phyloP scores from a whole-genome alignment of 177 flowering plant species.

The Tripterygium wilfordii region DNA sequence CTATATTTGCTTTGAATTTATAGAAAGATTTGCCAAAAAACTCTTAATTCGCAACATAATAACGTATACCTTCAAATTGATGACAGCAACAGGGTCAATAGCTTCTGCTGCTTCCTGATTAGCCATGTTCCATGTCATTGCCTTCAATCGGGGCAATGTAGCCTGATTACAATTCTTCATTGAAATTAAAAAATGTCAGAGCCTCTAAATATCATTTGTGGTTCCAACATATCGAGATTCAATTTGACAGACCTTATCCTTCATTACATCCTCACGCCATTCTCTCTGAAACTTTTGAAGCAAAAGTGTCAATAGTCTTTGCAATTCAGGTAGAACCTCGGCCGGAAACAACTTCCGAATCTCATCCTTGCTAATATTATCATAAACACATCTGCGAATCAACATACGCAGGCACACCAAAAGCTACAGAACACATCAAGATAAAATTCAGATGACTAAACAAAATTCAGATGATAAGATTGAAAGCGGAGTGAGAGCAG shows the following conservation, averaged over 20 bases:
- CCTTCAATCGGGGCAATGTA: constrained; percentile 41
- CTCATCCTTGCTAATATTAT: constrained; percentile 51
- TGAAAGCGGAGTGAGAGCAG: constrained; percentile 3
- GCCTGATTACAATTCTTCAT: constrained; percentile 22
- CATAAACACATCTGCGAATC: constrained; percentile 64
- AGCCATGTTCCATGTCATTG: constrained; percentile 63
- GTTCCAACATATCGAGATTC: not conserved
- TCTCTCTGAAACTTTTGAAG: constrained; percentile 73
- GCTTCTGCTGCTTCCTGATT: constrained; percentile 30
- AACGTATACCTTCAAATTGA: constrained; percentile 51
- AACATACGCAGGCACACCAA: constrained; percentile 68
- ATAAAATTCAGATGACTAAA: not conserved
- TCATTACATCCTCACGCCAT: constrained; percentile 60
- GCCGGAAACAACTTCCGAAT: constrained; percentile 63
- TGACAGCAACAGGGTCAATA: constrained; percentile 37
- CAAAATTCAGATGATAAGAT: not conserved
- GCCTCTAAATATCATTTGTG: not conserved
- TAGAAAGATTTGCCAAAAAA: not conserved
- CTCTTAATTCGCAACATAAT: too few species aligned
- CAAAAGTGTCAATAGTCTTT: constrained; percentile 60
- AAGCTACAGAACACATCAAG: constrained; percentile 43
- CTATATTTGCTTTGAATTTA: too few species aligned
- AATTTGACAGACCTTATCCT: constrained; percentile 41
- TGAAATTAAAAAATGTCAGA: not conserved
- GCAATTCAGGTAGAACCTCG: constrained; percentile 65